Evolutionary conservation across 352 stramenopile species (phyloP).

Genomic region (Plasmopara halstedii): DNA sequence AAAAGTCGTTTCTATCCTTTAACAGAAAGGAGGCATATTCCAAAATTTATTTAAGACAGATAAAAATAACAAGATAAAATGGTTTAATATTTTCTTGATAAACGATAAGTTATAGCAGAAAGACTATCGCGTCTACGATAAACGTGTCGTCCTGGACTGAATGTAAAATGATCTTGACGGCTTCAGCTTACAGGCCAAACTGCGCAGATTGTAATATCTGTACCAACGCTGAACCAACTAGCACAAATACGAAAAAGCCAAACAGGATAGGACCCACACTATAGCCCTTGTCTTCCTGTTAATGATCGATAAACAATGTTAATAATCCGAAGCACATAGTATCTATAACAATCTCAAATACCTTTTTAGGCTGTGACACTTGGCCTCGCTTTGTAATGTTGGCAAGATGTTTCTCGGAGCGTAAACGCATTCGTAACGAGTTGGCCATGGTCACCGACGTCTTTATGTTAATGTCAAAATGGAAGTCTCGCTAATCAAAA

Average conservation of each 20-base stretch:
- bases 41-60: no score
- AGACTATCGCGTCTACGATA: no score
- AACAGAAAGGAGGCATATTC: no score
- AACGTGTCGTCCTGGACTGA: no score
- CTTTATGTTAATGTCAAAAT: slow-evolving; percentile 20
- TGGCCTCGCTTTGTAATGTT: slow-evolving; percentile 85
- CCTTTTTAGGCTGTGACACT: slow-evolving; percentile 73
- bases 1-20: no score
- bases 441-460: slow-evolving; percentile 24
- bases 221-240: slow-evolving; percentile 80
- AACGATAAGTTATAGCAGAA: no score
- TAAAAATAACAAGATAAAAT: no score
- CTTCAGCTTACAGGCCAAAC: slow-evolving; percentile 47
- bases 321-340: no score
- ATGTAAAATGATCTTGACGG: neutral
- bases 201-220: slow-evolving; percentile 80
- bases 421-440: slow-evolving; percentile 78
- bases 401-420: slow-evolving; percentile 78
- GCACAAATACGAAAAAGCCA: slow-evolving; percentile 83
- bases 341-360: slow-evolving; percentile 16
- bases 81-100: no score
- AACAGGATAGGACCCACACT: slow-evolving; percentile 68
- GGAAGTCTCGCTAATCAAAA: slow-evolving; percentile 7
- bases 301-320: neutral
- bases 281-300: slow-evolving; percentile 63